These are phyloP conservation scores for Escovopsis sp. DNA, from an alignment of 2,329 filamentous ascomycete species.

Conservation along the genomic window DNA sequence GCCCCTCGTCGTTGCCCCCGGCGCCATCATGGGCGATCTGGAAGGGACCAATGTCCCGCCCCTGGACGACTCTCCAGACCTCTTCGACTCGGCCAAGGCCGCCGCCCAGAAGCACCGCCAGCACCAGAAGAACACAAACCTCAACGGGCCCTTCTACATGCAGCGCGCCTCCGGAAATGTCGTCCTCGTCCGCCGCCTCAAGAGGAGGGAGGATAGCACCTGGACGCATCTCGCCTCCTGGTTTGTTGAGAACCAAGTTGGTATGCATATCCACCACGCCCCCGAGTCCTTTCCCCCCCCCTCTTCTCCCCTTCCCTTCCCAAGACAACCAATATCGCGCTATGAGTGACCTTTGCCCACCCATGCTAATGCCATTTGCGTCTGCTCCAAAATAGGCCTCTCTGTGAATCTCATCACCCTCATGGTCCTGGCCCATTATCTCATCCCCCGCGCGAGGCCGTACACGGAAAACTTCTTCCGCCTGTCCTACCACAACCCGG, in stretches of 20 bases:
- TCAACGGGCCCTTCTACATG: constrained; percentile 44
- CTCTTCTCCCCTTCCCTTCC: constrained; percentile 5
- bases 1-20: not conserved
- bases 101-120: constrained; percentile 7
- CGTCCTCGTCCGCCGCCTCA: constrained; percentile 41
- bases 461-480: constrained; percentile 81
- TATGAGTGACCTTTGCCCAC: too few relatives aligned
- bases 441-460: constrained; percentile 64
- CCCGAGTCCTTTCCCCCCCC: not conserved
- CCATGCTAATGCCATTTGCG: too few relatives aligned
- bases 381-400: constrained; percentile 37
- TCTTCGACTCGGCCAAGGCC: too few relatives aligned
- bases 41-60: not conserved
- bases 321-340: not conserved
- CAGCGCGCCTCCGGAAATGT: constrained; percentile 32
- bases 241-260: constrained; percentile 68
- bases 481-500: constrained; percentile 66
- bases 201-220: constrained; percentile 47
- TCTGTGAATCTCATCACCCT: constrained; percentile 75
- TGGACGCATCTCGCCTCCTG: constrained; percentile 48
- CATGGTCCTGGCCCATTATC: constrained; percentile 66
- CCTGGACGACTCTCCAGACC: too few relatives aligned
- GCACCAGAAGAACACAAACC: constrained; percentile 23
- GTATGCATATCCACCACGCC: too few relatives aligned
- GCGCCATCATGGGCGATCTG: constrained; percentile 4